phyloP scores from a whole-genome alignment of 352 stramenopile species.

The Phytopythium mirpurense region DNA sequence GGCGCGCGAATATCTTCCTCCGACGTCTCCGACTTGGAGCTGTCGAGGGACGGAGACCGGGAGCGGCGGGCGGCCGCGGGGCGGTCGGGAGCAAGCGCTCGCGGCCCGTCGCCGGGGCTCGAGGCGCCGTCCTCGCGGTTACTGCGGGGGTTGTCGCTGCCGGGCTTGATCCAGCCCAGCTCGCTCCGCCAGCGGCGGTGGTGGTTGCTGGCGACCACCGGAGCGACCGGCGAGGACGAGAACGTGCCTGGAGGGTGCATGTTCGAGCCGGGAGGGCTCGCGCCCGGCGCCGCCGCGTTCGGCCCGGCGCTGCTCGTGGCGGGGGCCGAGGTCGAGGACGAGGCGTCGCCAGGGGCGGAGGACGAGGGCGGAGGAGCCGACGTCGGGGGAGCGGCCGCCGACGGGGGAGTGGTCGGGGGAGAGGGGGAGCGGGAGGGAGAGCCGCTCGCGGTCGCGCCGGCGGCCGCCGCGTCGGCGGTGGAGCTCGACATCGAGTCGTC shows the following conservation, averaged over 20 bases:
- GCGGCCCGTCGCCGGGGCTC: not conserved
- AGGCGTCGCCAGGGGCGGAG: not conserved
- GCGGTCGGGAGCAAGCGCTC: conserved; percentile 4
- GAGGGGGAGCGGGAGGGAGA: not conserved
- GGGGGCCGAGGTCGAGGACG: not conserved
- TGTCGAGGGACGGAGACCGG: conserved; percentile 2
- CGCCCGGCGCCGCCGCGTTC: not conserved
- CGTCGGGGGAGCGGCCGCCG: too few species aligned
- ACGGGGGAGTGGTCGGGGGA: not conserved
- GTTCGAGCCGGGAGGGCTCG: not conserved
- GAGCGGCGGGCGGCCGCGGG: not conserved
- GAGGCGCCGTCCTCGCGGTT: not conserved
- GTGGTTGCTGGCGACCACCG: conserved; percentile 25
- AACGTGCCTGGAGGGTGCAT: conserved; percentile 26
- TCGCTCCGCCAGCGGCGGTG: conserved; percentile 14
- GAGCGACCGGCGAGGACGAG: conserved; percentile 30
- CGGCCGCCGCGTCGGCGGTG: too few species aligned
- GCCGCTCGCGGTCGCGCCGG: not conserved
- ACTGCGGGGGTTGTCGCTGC: not conserved
- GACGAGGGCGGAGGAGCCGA: not conserved
- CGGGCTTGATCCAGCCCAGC: conserved; percentile 10
- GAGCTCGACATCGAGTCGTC: too few species aligned
- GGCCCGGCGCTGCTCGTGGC: not conserved
- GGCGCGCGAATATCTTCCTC: conserved; percentile 23
- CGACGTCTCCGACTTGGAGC: conserved; percentile 16